Evolutionary conservation across 1,284 basidiomycete species (phyloP).

Genomic region (Malassezia furfur): DNA sequence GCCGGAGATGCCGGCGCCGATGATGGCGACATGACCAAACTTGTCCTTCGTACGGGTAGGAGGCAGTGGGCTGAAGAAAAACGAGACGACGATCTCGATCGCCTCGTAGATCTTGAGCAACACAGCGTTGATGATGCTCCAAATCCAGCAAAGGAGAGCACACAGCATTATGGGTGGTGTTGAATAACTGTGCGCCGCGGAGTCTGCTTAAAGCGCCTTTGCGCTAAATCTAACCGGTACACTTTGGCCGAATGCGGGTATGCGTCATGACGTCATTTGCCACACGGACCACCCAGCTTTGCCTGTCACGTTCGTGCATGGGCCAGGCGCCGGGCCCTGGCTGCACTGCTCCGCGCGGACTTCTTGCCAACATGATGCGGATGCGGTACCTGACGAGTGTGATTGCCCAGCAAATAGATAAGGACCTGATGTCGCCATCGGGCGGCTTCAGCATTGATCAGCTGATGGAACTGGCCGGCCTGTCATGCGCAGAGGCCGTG

Average conservation of each 20-base stretch:
- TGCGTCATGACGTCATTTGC: background rate
- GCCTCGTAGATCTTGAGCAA: slow-evolving; percentile 26
- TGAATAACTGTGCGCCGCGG: no score
- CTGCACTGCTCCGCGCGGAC: no score
- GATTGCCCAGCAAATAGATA: slow-evolving; percentile 33
- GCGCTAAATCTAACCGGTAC: no score
- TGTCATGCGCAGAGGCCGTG: slow-evolving; percentile 83
- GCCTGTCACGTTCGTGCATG: background rate
- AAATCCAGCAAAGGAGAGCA: background rate
- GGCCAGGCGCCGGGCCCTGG: background rate
- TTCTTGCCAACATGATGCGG: background rate
- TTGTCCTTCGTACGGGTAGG: slow-evolving; percentile 23
- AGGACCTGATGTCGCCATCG: slow-evolving; percentile 33
- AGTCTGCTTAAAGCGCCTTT: no score
- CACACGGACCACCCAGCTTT: background rate
- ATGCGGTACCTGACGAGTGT: slow-evolving; percentile 35
- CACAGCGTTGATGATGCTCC: background rate
- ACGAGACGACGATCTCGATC: slow-evolving; percentile 35
- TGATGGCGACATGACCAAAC: slow-evolving; percentile 45
- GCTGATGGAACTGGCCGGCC: slow-evolving; percentile 97
- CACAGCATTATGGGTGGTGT: background rate
- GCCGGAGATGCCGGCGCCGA: slow-evolving; percentile 49
- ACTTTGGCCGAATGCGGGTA: background rate
- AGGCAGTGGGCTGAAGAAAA: slow-evolving; percentile 31
- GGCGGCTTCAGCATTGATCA: slow-evolving; percentile 50